phyloP scores from a whole-genome alignment of 1,139 yeast species.

The Suhomyces kunorum region DNA sequence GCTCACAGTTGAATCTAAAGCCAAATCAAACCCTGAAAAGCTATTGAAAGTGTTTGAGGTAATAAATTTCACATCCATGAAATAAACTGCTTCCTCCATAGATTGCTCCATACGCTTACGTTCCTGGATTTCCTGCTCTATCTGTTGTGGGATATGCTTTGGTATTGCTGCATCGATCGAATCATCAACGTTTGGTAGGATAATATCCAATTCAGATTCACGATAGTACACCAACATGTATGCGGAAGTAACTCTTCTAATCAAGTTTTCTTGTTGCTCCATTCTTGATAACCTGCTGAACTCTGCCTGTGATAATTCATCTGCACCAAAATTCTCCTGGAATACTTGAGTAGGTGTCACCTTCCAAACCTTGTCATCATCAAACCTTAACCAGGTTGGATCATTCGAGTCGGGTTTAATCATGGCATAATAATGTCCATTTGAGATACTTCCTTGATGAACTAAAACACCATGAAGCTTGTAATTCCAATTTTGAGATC shows the following conservation, averaged over 20 bases:
- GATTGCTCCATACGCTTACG: constrained; percentile 59
- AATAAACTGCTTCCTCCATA: constrained; percentile 77
- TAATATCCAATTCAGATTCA: constrained; percentile 55
- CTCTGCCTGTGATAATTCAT: constrained; percentile 50
- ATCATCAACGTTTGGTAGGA: constrained; percentile 59
- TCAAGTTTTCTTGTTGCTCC: constrained; percentile 63
- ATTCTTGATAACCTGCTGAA: constrained; percentile 52
- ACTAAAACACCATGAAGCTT: constrained; percentile 90
- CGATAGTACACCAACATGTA: constrained; percentile 95
- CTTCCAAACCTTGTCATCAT: constrained; percentile 90
- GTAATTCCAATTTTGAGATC: constrained; percentile 69
- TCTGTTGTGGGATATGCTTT: constrained; percentile 62
- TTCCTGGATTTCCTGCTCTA: constrained; percentile 61
- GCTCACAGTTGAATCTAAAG: constrained; percentile 54
- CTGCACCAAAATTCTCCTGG: constrained; percentile 90
- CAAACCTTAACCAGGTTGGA: constrained; percentile 86
- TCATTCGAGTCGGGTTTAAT: constrained; percentile 69
- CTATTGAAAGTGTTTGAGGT: constrained; percentile 53
- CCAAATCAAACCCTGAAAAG: constrained; percentile 76
- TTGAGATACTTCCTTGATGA: constrained; percentile 92
- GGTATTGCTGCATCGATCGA: constrained; percentile 55
- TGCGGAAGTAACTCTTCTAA: constrained; percentile 87
- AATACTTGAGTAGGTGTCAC: constrained; percentile 84
- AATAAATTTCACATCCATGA: constrained; percentile 59
- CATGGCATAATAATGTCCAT: constrained; percentile 95